Base-by-base conservation (phyloP, 2,329 filamentous ascomycete species). In the Ambrosiella beaveri region DNA sequence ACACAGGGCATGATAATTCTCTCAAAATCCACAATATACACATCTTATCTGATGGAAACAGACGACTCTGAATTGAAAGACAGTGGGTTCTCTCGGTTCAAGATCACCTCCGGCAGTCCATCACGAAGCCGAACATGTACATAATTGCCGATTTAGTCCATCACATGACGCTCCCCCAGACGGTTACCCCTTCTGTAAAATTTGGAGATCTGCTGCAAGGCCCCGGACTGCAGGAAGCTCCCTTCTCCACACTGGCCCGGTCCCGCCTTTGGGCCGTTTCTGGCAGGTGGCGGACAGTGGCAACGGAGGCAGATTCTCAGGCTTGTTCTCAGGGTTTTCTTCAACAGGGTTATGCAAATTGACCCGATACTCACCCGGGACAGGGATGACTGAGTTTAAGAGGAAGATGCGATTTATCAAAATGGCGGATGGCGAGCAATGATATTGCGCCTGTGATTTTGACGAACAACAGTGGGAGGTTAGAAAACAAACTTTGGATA, bases 141-240 rank as follows among this genome's bases (percentile, higher is more conserved):
- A 17, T 49, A 13, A 51, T 54, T 58, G 27, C 57, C 57, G 57
- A 47, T 44, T 13, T 41, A 38, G 41, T 40, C 44, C 11, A 27
- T 54, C 57, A 58, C 57, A 58, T 58, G 57, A 58, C 39, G 27
- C 27, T 12, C 39, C 39, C 12, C 19, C 27, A 19, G 8, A n/a
- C 27, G 6, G 17, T 17, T 35, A 11, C 8, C 7, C 39, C 39
- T 41, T 35, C 27, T 27, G 35, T 35, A 37, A n/a, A 36, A 51
- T 35, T 51, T 51, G 47, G 47, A 51, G 47, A 51, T 51, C 9
- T 27, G 9, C 47, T 19, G 9, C n/a, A 11, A 51, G 17, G 9
- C 8, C 54, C 41, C 58, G 54, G 58, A 57, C 58, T 56, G 45
- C 58, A 50, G 58, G 58, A 56, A 56, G 58, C 15, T 54, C 7